A percentile compares a stretch with the other conserved stretches of the same genome.
These are phyloP conservation scores for barrel medic (Medicago truncatula) DNA, from an alignment of 306 rosid genomes.

Conservation along the genomic window DNA sequence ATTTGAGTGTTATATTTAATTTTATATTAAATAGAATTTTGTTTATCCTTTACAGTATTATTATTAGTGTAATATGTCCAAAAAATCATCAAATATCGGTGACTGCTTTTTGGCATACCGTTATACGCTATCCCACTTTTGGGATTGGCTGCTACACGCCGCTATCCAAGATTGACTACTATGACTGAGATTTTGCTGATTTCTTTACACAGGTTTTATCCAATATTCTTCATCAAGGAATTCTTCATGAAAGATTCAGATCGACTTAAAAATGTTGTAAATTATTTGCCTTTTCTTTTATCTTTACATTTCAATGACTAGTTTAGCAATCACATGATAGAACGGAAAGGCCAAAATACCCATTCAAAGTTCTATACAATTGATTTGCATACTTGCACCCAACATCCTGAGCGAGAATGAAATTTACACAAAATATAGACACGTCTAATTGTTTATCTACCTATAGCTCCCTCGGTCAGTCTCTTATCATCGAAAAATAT, in stretches of 20 bases:
- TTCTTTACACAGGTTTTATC: conserved; percentile 24
- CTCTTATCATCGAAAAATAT: conserved; percentile 4
- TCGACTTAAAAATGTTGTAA: neutral
- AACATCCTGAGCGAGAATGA: conserved; percentile 14
- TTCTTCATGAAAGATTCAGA: conserved; percentile 2
- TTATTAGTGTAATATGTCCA: no score
- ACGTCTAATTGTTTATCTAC: neutral
- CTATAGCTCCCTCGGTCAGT: conserved; percentile 22
- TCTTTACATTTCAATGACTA: conserved; percentile 9
- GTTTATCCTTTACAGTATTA: no score
- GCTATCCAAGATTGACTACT: no score
- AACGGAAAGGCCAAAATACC: conserved; percentile 3
- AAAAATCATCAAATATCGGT: no score
- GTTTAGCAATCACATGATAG: neutral
- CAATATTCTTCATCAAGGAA: conserved; percentile 19
- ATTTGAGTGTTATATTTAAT: no score
- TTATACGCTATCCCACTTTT: no score
- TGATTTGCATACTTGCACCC: conserved; percentile 7
- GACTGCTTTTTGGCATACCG: no score
- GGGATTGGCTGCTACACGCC: no score
- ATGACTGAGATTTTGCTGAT: conserved; percentile 9
- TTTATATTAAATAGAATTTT: no score
- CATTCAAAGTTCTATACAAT: neutral
- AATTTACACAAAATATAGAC: neutral
- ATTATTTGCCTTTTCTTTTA: conserved; percentile 4